Base-by-base conservation (phyloP, 371 early-diverging fungal species). In the Apophysomyces variabilis region DNA sequence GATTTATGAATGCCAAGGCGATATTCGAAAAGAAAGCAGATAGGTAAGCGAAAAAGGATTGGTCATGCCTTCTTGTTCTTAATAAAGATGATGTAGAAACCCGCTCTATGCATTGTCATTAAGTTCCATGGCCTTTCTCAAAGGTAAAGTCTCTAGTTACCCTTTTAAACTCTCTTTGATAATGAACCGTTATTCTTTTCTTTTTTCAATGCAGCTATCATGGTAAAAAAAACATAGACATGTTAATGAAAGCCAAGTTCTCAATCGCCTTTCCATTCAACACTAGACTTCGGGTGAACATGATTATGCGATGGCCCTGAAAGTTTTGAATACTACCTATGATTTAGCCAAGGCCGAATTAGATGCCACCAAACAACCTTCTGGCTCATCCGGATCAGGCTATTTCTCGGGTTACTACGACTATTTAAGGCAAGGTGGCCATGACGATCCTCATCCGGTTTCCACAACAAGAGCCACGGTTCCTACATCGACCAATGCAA, bases 61-160 rank as follows among this genome's bases (percentile, higher is more conserved):
- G 21, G 7, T 26, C 9, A 13, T 56, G 32, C 58, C 3, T 43
- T 59, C 32, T 26, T 57, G 12, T 11, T 57, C 4, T 47, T 60
- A 16, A n/a, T 26, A n/a, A 39, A 13, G 13, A 50, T 21, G 21
- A 21, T 7, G 5, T 57, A 79, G 71, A 16, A 78, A 84, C 63
- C 85, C 85, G 14, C 60, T 82, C 9, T 70, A 77, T 68, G 83
- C 83, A 13, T 61, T 82, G 3, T 78, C 78, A 4, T 61, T 80
- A 8, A 78, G 85, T n/a, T 79, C 69, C 13, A 82, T 85, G 79
- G 74, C 71, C 8, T 82, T 80, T 63, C 60, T 84, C 37, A 84
- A 82, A 79, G 81, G 81, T 80, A 75, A 26, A 26, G 32, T 2
- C 32, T 26, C 32, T 3, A 3, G 32, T 1, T 26, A 26, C 32